Conservation (phyloP, 495 filamentous ascomycete genomes). For the Lasiosphaeris hirsuta region DNA sequence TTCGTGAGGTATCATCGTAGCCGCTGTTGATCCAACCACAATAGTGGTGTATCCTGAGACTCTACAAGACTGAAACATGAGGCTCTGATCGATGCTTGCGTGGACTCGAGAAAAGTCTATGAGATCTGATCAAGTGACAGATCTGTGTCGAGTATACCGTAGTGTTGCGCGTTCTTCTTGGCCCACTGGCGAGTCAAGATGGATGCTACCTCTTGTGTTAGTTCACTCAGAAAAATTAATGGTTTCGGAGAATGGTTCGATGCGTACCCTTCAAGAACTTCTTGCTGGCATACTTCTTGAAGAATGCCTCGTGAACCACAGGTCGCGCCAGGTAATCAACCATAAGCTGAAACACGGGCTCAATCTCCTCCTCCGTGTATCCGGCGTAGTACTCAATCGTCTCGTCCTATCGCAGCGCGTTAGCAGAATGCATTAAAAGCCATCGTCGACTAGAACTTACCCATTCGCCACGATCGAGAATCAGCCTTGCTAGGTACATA, state of each 20-base stretch:
- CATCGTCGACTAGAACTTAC: constrained; percentile 48
- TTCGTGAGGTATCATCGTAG: constrained; percentile 22
- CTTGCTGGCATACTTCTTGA: constrained; percentile 99
- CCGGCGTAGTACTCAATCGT: constrained; percentile 92
- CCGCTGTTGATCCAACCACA: constrained; percentile 31
- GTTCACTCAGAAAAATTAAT: neutral
- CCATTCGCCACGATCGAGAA: constrained; percentile 86
- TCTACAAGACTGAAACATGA: constrained; percentile 14
- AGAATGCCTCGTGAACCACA: constrained; percentile 92
- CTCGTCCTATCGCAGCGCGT: constrained; percentile 56
- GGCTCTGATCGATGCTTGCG: constrained; percentile 5
- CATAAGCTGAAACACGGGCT: constrained; percentile 90
- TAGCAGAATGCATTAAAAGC: constrained; percentile 18
- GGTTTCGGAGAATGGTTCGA: neutral
- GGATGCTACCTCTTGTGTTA: constrained; percentile 60
- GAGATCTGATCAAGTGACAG: constrained; percentile 43
- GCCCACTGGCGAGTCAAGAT: constrained; percentile 90
- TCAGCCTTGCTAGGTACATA: constrained; percentile 91
- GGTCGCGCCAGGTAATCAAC: constrained; percentile 88
- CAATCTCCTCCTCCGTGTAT: constrained; percentile 86
- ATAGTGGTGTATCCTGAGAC: constrained; percentile 27
- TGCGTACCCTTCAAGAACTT: constrained; percentile 89
- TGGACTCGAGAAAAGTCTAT: constrained; percentile 7
- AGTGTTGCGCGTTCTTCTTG: constrained; percentile 62
- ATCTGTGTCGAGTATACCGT: constrained; percentile 40